These are phyloP conservation scores for Penicilliopsis zonata DNA, from an alignment of 495 filamentous ascomycete species.

Conservation along the genomic window DNA sequence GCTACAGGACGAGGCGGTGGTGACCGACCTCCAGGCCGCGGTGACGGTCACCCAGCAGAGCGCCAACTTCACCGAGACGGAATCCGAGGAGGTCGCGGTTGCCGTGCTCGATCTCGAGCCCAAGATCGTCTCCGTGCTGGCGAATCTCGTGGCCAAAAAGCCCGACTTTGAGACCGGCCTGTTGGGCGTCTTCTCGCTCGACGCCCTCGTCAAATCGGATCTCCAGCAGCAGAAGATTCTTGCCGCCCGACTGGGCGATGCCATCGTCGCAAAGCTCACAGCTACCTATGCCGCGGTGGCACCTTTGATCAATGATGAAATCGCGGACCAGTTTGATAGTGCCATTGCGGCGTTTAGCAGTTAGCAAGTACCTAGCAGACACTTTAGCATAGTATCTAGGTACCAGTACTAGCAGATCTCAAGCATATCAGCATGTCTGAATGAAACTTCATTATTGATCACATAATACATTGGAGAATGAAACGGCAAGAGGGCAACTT, in stretches of 20 bases:
- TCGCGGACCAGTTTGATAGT: slow-evolving; percentile 8
- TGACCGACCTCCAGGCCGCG: slow-evolving; percentile 6
- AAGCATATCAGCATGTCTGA: too few relatives aligned
- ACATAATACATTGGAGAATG: too few relatives aligned
- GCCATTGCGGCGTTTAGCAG: slow-evolving; percentile 8
- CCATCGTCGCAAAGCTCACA: slow-evolving; percentile 8
- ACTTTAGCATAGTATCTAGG: too few relatives aligned
- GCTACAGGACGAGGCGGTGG: slow-evolving; percentile 4
- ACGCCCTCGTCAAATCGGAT: slow-evolving; percentile 8
- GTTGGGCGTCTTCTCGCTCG: slow-evolving; percentile 9
- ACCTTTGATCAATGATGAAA: slow-evolving; percentile 9
- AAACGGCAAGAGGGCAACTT: too few relatives aligned
- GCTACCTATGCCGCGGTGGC: slow-evolving; percentile 6
- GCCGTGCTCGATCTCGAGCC: slow-evolving; percentile 10
- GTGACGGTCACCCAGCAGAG: slow-evolving; percentile 6
- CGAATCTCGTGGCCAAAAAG: slow-evolving; percentile 10
- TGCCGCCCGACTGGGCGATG: slow-evolving; percentile 5
- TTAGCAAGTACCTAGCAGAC: background rate
- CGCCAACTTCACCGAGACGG: slow-evolving; percentile 10
- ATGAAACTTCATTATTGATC: too few relatives aligned
- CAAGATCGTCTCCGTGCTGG: slow-evolving; percentile 9
- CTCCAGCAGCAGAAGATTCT: slow-evolving; percentile 8
- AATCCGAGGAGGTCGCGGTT: slow-evolving; percentile 6
- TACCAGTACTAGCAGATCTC: too few relatives aligned
- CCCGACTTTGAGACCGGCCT: slow-evolving; percentile 9